These are phyloP conservation scores for Pleurotus citrinopileatus DNA, from an alignment of 768 basidiomycete species.

Conservation along the genomic window DNA sequence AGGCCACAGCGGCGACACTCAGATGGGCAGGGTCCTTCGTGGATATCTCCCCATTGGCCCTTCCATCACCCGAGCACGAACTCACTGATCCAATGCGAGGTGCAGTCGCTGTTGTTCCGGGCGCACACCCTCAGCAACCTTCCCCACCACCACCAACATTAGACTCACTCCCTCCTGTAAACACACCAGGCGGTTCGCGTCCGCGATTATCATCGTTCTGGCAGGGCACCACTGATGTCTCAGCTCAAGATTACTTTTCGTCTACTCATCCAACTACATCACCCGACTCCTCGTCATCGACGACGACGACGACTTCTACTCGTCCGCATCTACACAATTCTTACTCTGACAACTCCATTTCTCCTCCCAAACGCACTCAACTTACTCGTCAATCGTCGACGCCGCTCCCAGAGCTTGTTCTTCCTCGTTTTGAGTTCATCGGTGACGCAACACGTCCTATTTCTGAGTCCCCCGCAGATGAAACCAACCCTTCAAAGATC, in stretches of 20 bases:
- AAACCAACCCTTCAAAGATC: neutral
- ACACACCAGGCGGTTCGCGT: constrained; percentile 47
- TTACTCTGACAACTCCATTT: neutral
- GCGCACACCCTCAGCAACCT: constrained; percentile 42
- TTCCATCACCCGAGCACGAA: constrained; percentile 91
- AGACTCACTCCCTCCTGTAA: constrained; percentile 21
- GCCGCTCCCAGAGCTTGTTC: neutral
- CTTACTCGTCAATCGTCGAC: constrained; percentile 2
- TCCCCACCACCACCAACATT: neutral
- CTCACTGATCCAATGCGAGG: constrained; percentile 88
- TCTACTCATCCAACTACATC: neutral
- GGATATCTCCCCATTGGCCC: constrained; percentile 80
- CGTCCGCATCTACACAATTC: neutral
- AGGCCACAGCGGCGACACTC: constrained; percentile 66
- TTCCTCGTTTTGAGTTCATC: neutral
- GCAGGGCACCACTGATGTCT: constrained; percentile 70
- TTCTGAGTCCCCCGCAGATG: neutral
- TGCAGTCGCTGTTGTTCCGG: constrained; percentile 63
- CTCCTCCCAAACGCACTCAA: constrained; percentile 5
- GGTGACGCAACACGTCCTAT: neutral
- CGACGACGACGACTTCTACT: neutral
- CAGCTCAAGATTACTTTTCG: constrained; percentile 2
- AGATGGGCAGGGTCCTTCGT: constrained; percentile 83
- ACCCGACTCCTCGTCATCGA: neutral
- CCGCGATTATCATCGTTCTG: constrained; percentile 68